Conservation (phyloP, 352 stramenopile species). For the Peronosclerospora sorghi region DNA sequence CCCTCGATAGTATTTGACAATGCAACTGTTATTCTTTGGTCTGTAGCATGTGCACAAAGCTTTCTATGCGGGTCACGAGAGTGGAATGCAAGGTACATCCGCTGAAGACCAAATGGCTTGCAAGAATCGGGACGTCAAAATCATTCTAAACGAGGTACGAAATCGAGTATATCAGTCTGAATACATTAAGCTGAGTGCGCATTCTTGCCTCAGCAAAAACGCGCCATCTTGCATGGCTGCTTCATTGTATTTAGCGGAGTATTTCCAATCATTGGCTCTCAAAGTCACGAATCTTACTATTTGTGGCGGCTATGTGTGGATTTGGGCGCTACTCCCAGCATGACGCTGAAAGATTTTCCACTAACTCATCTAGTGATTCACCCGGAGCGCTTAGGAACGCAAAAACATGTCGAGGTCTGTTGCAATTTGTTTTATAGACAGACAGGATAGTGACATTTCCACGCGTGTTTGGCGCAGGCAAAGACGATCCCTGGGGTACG, state of each 20-base stretch:
- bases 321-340: slow-evolving; percentile 54
- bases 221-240: slow-evolving; percentile 45
- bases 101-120: slow-evolving; percentile 64
- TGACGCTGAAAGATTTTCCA: slow-evolving; percentile 58
- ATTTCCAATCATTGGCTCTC: slow-evolving; percentile 46
- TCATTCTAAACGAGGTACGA: slow-evolving; percentile 46
- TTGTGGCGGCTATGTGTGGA: slow-evolving; percentile 67
- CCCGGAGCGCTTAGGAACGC: slow-evolving; percentile 60
- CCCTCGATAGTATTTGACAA: too few relatives aligned
- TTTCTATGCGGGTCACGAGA: slow-evolving; percentile 48
- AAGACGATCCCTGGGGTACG: slow-evolving; percentile 43
- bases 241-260: slow-evolving; percentile 76
- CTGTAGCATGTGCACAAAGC: slow-evolving; percentile 37
- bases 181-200: background rate
- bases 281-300: slow-evolving; percentile 54
- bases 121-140: slow-evolving; percentile 56
- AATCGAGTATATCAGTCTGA: background rate
- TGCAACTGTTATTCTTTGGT: background rate
- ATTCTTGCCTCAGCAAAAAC: slow-evolving; percentile 42
- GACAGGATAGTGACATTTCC: too few relatives aligned
- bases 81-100: slow-evolving; percentile 32
- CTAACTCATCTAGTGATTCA: slow-evolving; percentile 82
- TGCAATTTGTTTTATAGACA: too few relatives aligned
- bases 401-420: slow-evolving; percentile 64
- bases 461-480: slow-evolving; percentile 22